These are phyloP conservation scores for Discostella stelligeroides DNA, from an alignment of 108 stramenopile species.

Conservation along the genomic window DNA sequence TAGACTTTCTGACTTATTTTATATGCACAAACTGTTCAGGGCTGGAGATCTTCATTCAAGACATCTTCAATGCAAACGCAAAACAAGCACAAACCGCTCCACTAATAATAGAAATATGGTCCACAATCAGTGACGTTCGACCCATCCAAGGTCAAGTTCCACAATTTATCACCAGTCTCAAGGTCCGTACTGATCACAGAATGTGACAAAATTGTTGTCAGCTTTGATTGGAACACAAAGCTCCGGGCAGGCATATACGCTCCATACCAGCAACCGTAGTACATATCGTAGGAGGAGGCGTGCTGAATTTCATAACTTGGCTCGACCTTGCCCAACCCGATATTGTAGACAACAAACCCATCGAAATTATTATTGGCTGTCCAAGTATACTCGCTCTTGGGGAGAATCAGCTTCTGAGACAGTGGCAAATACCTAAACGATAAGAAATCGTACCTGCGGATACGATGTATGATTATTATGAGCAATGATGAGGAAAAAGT, in stretches of 20 bases:
- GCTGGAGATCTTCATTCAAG: no score
- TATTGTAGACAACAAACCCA: conserved; percentile 51
- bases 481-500: background rate
- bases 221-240: conserved; percentile 40
- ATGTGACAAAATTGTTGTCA: conserved; percentile 46
- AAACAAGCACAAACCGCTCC: background rate
- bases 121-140: conserved; percentile 31
- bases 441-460: conserved; percentile 28
- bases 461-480: no score
- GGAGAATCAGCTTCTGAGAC: conserved; percentile 47
- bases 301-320: conserved; percentile 42
- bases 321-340: conserved; percentile 23
- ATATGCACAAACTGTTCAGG: no score
- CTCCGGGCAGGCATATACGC: conserved; percentile 44
- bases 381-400: conserved; percentile 37
- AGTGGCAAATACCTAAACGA: conserved; percentile 48
- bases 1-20: no score
- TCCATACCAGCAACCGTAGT: conserved; percentile 47
- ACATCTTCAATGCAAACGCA: background rate
- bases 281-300: conserved; percentile 33
- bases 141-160: conserved; percentile 39
- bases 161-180: conserved; percentile 20
- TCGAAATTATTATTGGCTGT: conserved; percentile 43
- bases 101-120: conserved; percentile 23
- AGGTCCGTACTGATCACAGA: conserved; percentile 45